Conservation (phyloP, 2,329 filamentous ascomycete genomes). For the Bimuria novae-zelandiae region DNA sequence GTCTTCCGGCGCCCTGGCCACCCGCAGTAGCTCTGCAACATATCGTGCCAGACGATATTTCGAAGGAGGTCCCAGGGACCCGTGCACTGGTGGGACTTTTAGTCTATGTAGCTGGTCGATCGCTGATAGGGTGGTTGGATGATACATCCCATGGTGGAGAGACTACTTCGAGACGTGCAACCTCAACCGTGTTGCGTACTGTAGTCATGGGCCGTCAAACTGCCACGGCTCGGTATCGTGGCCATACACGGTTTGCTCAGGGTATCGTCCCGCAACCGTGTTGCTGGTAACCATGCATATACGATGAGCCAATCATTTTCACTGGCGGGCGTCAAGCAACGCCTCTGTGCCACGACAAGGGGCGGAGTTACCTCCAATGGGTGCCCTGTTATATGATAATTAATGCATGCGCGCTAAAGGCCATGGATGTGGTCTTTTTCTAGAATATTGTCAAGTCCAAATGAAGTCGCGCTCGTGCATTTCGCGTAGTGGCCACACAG, state of each 20-base stretch:
- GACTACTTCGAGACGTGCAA: neutral
- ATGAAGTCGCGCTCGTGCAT: neutral
- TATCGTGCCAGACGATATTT: conserved; percentile 4
- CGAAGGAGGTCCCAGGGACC: neutral
- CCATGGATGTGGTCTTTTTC: conserved; percentile 1
- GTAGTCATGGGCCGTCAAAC: neutral
- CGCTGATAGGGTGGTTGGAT: neutral
- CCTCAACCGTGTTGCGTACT: neutral
- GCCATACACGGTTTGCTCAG: neutral
- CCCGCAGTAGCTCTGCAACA: conserved; percentile 1
- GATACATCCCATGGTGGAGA: neutral
- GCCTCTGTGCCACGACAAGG: neutral
- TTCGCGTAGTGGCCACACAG: too few relatives aligned
- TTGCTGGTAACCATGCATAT: neutral
- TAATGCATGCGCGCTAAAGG: conserved; percentile 1
- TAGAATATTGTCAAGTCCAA: neutral
- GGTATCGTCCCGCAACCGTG: neutral
- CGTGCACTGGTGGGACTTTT: neutral
- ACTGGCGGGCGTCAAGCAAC: neutral
- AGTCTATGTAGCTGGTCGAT: neutral
- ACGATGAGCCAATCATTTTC: conserved; percentile 3
- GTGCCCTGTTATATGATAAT: neutral
- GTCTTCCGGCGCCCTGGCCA: neutral
- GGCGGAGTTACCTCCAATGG: conserved; percentile 5
- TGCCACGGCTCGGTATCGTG: neutral